Conservation (phyloP, 2,329 filamentous ascomycete genomes). For the Microdochium bolleyi region DNA sequence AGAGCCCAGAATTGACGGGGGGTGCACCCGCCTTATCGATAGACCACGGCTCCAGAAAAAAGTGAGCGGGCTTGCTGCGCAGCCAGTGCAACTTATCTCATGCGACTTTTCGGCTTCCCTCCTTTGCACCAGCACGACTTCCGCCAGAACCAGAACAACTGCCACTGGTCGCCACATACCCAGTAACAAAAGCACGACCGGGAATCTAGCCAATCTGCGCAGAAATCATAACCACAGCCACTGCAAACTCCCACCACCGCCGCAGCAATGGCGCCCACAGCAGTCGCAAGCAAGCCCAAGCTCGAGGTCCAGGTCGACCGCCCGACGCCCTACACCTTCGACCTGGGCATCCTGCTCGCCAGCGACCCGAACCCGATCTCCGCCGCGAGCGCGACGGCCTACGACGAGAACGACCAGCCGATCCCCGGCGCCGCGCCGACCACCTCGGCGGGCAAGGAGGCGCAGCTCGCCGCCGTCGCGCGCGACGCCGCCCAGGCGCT, state of each 20-base stretch:
- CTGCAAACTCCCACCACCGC: not conserved
- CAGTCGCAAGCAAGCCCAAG: slow-evolving; percentile 26
- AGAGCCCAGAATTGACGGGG: not conserved
- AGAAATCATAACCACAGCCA: not conserved
- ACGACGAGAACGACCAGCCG: slow-evolving; percentile 9
- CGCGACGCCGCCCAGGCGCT: slow-evolving; percentile 87
- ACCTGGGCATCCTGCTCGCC: slow-evolving; percentile 82
- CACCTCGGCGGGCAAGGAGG: slow-evolving; percentile 42
- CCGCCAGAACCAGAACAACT: not conserved
- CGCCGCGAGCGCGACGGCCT: not conserved
- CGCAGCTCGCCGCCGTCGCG: slow-evolving; percentile 62
- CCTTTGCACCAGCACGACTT: not conserved
- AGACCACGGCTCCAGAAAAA: slow-evolving; percentile 1
- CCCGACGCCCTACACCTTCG: slow-evolving; percentile 85
- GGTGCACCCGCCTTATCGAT: slow-evolving; percentile 5
- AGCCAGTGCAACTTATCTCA: not conserved
- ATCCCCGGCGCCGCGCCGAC: slow-evolving; percentile 40
- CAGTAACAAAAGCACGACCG: too few relatives aligned
- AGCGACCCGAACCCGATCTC: slow-evolving; percentile 72
- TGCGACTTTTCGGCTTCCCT: slow-evolving; percentile 14
- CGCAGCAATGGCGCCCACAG: slow-evolving; percentile 7
- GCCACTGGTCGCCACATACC: not conserved
- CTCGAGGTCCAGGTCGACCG: slow-evolving; percentile 64
- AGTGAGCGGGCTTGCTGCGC: not conserved
- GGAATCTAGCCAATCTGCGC: too few relatives aligned